phyloP scores from a whole-genome alignment of 768 basidiomycete species.

The Crepidotus variabilis region DNA sequence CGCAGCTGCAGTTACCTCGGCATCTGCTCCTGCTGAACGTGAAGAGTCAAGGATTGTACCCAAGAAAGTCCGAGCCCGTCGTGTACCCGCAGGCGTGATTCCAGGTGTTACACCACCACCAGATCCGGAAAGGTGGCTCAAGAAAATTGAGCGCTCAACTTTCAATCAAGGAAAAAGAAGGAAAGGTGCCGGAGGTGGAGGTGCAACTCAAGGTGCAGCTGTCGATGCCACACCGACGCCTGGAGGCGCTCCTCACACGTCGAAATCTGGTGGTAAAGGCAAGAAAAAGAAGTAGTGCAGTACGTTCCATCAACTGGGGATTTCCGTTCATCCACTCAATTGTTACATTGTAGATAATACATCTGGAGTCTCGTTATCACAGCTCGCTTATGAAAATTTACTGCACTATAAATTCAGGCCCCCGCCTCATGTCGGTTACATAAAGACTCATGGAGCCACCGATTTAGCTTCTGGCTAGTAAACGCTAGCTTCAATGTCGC shows the following conservation, averaged over 20 bases:
- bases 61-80: constrained; percentile 57
- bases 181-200: constrained; percentile 44
- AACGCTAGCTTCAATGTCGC: no score
- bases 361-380: neutral
- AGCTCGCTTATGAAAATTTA: neutral
- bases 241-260: constrained; percentile 23
- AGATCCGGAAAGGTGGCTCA: constrained; percentile 85
- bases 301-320: neutral
- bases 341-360: neutral
- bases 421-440: no score
- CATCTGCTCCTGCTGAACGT: constrained; percentile 21
- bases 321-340: neutral
- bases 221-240: constrained; percentile 32
- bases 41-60: constrained; percentile 29
- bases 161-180: constrained; percentile 52
- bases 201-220: constrained; percentile 67
- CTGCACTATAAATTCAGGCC: neutral
- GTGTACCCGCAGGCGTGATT: constrained; percentile 71
- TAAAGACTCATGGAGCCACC: no score
- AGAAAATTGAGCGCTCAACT: constrained; percentile 76
- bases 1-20: constrained; percentile 26
- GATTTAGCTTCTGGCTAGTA: no score
- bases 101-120: constrained; percentile 79
- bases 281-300: constrained; percentile 62
- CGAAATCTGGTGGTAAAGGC: constrained; percentile 47